phyloP scores from a whole-genome alignment of 768 basidiomycete species.

The Lactarius hengduanensis region DNA sequence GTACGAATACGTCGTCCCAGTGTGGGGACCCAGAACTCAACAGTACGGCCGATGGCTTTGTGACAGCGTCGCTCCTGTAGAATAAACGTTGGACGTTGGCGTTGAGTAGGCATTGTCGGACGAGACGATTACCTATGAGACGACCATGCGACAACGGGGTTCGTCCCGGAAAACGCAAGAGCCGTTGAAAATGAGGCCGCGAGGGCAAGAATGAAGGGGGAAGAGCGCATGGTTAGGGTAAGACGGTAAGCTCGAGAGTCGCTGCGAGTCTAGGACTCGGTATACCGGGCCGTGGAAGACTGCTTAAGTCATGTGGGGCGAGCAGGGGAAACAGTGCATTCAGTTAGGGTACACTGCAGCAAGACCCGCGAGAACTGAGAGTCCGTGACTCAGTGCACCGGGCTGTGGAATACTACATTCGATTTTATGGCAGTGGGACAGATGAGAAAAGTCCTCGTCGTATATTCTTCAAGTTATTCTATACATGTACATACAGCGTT shows the following conservation, averaged over 20 bases:
- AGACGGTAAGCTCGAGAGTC: too few species aligned
- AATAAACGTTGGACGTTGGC: background rate
- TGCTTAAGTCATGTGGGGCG: too few species aligned
- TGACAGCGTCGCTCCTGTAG: constrained; percentile 50
- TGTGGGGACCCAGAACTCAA: constrained; percentile 21
- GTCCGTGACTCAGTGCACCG: too few species aligned
- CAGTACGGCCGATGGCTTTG: constrained; percentile 22
- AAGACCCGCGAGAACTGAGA: too few species aligned
- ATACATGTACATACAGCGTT: background rate
- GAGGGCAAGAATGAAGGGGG: constrained; percentile 45
- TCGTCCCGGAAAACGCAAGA: constrained; percentile 59
- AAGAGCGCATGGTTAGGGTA: constrained; percentile 42
- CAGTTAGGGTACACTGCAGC: too few species aligned
- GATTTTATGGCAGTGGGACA: too few species aligned
- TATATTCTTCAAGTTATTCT: background rate
- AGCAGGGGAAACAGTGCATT: too few species aligned
- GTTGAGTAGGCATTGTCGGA: background rate
- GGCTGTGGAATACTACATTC: too few species aligned
- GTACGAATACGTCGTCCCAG: constrained; percentile 39
- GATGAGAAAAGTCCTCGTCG: background rate
- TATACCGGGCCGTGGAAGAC: background rate
- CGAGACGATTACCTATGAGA: constrained; percentile 50
- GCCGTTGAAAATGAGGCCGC: constrained; percentile 46
- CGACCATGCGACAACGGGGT: constrained; percentile 71
- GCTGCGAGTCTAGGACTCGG: background rate